phyloP scores from a whole-genome alignment of 2,329 filamentous ascomycete genomes.

The Talaromyces sp. region DNA sequence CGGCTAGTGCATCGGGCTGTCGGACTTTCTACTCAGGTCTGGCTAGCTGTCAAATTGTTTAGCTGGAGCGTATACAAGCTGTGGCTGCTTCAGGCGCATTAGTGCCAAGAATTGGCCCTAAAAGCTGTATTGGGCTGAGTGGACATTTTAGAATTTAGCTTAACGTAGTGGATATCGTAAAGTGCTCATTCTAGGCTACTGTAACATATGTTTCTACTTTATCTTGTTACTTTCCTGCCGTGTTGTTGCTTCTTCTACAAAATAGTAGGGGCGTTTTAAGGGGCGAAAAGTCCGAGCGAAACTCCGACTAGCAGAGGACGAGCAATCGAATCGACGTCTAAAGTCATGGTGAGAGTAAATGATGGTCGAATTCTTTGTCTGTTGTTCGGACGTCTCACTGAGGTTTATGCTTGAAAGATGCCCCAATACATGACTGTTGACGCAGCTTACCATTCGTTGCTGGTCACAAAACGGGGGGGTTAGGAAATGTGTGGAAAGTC shows the following conservation, averaged over 20 bases:
- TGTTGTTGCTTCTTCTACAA: background rate
- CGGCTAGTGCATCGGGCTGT: background rate
- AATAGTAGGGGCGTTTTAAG: background rate
- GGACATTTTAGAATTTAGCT: background rate
- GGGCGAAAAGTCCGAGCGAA: conserved; percentile 4
- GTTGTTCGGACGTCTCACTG: background rate
- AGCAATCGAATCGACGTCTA: background rate
- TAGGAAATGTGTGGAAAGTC: background rate
- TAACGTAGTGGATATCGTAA: background rate
- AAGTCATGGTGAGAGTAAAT: background rate
- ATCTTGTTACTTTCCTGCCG: background rate
- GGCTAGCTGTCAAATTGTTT: background rate
- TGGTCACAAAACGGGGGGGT: background rate
- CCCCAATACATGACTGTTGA: background rate
- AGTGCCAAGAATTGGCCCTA: background rate
- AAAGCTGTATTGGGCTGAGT: background rate
- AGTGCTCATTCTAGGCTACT: background rate
- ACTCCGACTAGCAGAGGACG: background rate
- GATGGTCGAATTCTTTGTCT: background rate
- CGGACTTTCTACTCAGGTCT: background rate
- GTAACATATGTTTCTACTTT: background rate
- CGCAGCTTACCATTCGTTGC: background rate
- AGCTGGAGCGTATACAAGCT: background rate
- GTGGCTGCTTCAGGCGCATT: background rate
- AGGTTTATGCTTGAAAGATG: background rate